These are phyloP conservation scores for Cystobasidium tubakii DNA, from an alignment of 768 basidiomycete species.

Conservation along the genomic window DNA sequence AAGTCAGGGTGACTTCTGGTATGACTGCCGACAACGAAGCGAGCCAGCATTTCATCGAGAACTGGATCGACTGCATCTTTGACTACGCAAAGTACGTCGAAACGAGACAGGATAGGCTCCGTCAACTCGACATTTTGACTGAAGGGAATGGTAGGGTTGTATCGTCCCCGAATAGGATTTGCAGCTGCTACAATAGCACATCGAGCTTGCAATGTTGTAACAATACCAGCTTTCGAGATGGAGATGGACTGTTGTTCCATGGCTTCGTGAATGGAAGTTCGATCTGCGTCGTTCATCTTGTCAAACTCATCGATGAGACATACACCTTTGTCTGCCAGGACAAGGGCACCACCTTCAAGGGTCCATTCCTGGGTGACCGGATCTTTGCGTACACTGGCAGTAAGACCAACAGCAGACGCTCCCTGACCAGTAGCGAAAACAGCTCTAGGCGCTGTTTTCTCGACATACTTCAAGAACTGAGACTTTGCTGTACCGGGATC, in stretches of 20 bases:
- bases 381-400: constrained; percentile 97
- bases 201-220: constrained; percentile 93
- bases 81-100: constrained; percentile 95
- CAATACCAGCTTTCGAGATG: constrained; percentile 96
- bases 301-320: constrained; percentile 99
- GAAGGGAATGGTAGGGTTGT: constrained; percentile 97
- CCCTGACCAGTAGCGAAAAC: constrained; percentile 99
- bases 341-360: constrained; percentile 91
- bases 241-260: constrained; percentile 99
- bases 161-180: constrained; percentile 92
- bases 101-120: constrained; percentile 94
- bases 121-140: constrained; percentile 97
- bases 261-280: constrained; percentile 94
- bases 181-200: constrained; percentile 97
- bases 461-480: constrained; percentile 96
- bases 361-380: constrained; percentile 98
- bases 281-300: constrained; percentile 98
- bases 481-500: constrained; percentile 99
- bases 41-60: constrained; percentile 88
- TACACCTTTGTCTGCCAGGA: constrained; percentile 95
- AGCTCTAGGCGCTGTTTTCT: constrained; percentile 95
- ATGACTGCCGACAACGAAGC: constrained; percentile 97
- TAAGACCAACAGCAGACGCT: constrained; percentile 94
- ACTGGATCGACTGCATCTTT: constrained; percentile 97
- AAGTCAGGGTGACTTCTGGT: constrained; percentile 90